Conservation (phyloP, 805 yeast genomes). For the Kurtzmaniella cleridarum region DNA sequence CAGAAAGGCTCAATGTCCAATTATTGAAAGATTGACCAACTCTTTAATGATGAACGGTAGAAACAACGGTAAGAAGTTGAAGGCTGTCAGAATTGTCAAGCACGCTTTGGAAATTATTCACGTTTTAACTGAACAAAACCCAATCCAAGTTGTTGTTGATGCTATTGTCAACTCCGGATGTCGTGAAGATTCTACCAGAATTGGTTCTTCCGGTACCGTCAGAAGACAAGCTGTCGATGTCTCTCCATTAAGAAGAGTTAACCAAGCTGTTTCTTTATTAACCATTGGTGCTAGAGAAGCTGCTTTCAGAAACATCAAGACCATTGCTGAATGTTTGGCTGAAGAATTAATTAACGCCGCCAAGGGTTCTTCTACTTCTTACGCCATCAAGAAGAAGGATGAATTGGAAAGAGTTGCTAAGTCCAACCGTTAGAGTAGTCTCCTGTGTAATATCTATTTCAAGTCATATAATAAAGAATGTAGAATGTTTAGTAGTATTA, state of each 20-base stretch:
- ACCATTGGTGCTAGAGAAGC: constrained; percentile 99
- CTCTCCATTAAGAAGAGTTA: constrained; percentile 99
- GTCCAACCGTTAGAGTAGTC: constrained; percentile 90
- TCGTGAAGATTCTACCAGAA: constrained; percentile 99
- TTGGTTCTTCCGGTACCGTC: constrained; percentile 99
- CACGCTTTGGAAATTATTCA: constrained; percentile 97
- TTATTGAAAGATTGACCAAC: constrained; percentile 98
- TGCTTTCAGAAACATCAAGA: constrained; percentile 99
- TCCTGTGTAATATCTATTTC: constrained; percentile 21
- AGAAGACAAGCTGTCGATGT: constrained; percentile 99
- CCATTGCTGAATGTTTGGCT: constrained; percentile 99
- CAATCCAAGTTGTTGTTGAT: constrained; percentile 97
- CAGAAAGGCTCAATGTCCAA: constrained; percentile 99
- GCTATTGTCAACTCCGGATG: constrained; percentile 99
- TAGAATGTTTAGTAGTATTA: neutral
- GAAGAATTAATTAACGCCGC: constrained; percentile 99
- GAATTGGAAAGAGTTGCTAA: constrained; percentile 99
- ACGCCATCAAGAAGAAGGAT: constrained; percentile 99
- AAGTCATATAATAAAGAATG: constrained; percentile 14
- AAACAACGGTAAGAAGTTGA: constrained; percentile 99
- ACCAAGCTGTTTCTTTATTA: constrained; percentile 97
- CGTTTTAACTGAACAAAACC: constrained; percentile 98
- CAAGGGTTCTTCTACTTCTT: constrained; percentile 99
- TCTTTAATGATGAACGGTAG: constrained; percentile 99
- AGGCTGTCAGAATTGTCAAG: constrained; percentile 99